Conservation (phyloP, 371 early-diverging fungal species). For the Mortierella polycephala region DNA sequence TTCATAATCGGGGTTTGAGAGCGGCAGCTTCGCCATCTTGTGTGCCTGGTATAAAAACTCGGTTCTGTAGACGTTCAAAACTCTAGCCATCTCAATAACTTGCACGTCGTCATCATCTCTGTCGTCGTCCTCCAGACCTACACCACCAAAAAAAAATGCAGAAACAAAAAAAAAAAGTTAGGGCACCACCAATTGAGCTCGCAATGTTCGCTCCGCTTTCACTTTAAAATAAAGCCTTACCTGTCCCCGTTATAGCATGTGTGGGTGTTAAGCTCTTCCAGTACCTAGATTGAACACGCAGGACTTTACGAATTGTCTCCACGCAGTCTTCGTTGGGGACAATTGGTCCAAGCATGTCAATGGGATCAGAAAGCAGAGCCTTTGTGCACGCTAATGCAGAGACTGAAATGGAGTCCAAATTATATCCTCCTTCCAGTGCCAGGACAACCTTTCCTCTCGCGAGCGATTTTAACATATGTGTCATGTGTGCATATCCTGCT, state of each 20-base stretch:
- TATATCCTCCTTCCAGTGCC: conserved; percentile 89
- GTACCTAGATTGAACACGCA: conserved; percentile 59
- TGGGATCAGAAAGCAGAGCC: conserved; percentile 74
- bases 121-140: neutral
- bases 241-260: conserved; percentile 24
- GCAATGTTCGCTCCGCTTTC: neutral
- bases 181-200: neutral
- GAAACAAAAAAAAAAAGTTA: neutral
- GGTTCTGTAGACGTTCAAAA: conserved; percentile 43
- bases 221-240: neutral
- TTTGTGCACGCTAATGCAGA: conserved; percentile 82
- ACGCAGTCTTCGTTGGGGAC: conserved; percentile 58
- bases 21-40: conserved; percentile 43
- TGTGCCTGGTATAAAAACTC: conserved; percentile 44
- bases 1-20: conserved; percentile 28
- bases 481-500: conserved; percentile 87
- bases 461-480: conserved; percentile 76
- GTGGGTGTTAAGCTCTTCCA: conserved; percentile 60
- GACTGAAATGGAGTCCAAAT: conserved; percentile 75
- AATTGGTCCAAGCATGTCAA: conserved; percentile 54
- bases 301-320: conserved; percentile 61
- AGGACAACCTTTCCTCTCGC: conserved; percentile 81
- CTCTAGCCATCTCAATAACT: conserved; percentile 33
- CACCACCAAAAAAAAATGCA: too few relatives aligned
- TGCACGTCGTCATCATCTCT: conserved; percentile 7